These are phyloP conservation scores for Hordeum marinum DNA, from an alignment of 176 grass and related monocot species.

Conservation along the genomic window DNA sequence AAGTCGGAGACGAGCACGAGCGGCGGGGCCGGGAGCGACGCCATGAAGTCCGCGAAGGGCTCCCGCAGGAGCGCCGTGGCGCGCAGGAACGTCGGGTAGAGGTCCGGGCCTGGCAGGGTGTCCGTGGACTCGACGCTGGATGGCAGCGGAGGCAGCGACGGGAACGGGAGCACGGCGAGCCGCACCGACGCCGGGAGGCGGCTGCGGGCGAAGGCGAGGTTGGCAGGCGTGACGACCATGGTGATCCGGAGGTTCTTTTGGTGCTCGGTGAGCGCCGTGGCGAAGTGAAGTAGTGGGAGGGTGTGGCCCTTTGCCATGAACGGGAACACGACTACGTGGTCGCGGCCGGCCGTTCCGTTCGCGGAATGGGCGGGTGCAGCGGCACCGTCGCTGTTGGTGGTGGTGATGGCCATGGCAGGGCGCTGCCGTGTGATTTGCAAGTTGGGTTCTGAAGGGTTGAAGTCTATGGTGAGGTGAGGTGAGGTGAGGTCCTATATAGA, in stretches of 20 bases:
- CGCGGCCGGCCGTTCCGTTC: background rate
- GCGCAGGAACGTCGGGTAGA: slow-evolving; percentile 50
- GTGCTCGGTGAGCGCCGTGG: slow-evolving; percentile 36
- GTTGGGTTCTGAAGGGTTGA: background rate
- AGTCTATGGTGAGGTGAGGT: background rate
- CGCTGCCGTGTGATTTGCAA: background rate
- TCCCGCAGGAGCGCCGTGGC: slow-evolving; percentile 46
- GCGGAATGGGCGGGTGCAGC: background rate
- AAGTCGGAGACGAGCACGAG: slow-evolving; percentile 57
- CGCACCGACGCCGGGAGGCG: slow-evolving; percentile 5
- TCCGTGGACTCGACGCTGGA: slow-evolving; percentile 50
- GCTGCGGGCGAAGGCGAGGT: slow-evolving; percentile 32
- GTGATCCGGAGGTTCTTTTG: slow-evolving; percentile 43
- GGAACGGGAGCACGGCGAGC: slow-evolving; percentile 47
- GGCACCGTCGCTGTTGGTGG: background rate
- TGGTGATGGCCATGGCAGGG: background rate
- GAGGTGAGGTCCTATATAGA: background rate
- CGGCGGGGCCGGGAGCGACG: slow-evolving; percentile 18
- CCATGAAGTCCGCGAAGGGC: slow-evolving; percentile 39
- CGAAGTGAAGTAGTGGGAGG: slow-evolving; percentile 58
- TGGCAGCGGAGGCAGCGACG: slow-evolving; percentile 26
- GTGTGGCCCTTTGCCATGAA: slow-evolving; percentile 86
- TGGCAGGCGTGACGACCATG: slow-evolving; percentile 50
- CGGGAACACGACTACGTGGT: slow-evolving; percentile 63
- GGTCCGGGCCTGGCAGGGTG: slow-evolving; percentile 27